A percentile compares a stretch with the other conserved stretches of the same genome.
Conservation (phyloP, 176 grass and related monocot genomes). For the Eleusine coracana region DNA sequence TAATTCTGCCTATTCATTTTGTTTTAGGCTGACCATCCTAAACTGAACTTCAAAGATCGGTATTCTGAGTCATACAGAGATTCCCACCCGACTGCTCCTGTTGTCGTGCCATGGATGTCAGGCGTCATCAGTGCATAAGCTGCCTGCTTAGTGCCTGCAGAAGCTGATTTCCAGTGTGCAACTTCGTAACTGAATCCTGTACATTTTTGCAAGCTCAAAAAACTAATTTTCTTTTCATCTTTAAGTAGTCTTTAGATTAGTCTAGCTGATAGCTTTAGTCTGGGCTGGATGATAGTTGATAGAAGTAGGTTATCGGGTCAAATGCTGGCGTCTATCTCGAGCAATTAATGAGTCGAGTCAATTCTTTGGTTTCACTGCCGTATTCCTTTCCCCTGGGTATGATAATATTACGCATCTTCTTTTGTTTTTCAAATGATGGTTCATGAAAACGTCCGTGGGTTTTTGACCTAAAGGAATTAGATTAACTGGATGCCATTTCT, state of each 20-base stretch:
- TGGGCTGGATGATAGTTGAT: neutral
- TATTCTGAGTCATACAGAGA: constrained; percentile 79
- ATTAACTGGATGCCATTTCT: neutral
- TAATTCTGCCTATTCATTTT: neutral
- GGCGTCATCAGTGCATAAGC: constrained; percentile 54
- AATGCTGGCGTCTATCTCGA: constrained; percentile 4
- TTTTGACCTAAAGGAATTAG: neutral
- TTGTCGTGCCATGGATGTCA: constrained; percentile 75
- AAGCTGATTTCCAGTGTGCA: neutral
- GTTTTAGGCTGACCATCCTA: constrained; percentile 56
- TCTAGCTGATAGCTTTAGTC: constrained; percentile 12
- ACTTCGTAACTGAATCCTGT: neutral
- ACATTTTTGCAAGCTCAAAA: neutral
- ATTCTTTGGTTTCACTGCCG: neutral
- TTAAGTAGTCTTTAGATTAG: constrained; percentile 18
- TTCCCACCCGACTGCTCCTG: constrained; percentile 64
- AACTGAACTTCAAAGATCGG: constrained; percentile 67
- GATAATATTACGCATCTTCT: neutral
- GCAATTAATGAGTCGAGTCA: neutral
- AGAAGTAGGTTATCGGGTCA: neutral
- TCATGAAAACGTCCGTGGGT: neutral
- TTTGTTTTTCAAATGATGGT: neutral
- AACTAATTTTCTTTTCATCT: neutral
- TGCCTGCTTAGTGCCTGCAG: neutral
- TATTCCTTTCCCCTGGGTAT: neutral